These are phyloP conservation scores for Symbiodinium natans DNA, from an alignment of 73 alveolate species.

Conservation along the genomic window DNA sequence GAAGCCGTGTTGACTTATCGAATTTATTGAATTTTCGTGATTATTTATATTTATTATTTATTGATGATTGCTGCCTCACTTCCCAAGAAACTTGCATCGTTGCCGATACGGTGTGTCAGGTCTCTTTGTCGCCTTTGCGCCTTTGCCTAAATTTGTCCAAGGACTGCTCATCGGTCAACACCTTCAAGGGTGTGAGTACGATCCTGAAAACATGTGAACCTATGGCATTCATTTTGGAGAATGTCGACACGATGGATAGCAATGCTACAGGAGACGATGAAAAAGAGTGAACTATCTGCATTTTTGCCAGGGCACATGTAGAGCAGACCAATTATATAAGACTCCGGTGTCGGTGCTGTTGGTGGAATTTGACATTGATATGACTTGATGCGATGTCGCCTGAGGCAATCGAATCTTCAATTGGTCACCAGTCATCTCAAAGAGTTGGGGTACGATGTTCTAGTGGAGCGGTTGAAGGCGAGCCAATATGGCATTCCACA, in stretches of 20 bases:
- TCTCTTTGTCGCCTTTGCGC: too few species aligned
- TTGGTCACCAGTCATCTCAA: neutral
- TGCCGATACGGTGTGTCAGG: too few species aligned
- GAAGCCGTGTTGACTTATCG: too few species aligned
- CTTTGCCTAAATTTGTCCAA: too few species aligned
- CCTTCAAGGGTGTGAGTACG: neutral
- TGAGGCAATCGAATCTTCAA: neutral
- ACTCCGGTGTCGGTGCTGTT: neutral
- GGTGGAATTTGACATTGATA: neutral
- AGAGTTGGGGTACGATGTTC: neutral
- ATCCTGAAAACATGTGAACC: neutral
- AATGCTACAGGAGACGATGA: neutral
- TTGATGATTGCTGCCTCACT: too few species aligned
- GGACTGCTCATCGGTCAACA: slow-evolving; percentile 11
- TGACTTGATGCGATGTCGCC: neutral
- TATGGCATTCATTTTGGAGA: neutral
- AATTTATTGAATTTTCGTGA: too few species aligned
- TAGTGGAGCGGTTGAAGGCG: neutral
- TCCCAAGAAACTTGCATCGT: too few species aligned
- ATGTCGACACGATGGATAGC: neutral
- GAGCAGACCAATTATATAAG: neutral
- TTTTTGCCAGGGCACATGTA: too few species aligned
- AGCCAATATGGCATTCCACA: neutral
- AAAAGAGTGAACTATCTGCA: neutral
- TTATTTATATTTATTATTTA: too few species aligned